Conservation (phyloP, 2,329 filamentous ascomycete species). For the Ceratocystiopsis minuta region DNA sequence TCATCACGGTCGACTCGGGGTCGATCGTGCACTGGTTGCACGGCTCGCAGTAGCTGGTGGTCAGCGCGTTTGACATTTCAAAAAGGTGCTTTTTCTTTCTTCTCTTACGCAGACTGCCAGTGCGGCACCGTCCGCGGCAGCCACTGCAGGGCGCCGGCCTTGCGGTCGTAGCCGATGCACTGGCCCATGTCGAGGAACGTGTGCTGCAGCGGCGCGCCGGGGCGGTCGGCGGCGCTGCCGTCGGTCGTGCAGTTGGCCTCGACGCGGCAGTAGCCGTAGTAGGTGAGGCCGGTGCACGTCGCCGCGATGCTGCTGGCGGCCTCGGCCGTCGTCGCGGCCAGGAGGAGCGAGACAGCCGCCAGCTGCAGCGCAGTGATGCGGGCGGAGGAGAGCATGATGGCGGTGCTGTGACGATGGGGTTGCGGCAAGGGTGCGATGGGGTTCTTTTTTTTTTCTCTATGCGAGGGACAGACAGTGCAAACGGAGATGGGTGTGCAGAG, state of each 20-base stretch:
- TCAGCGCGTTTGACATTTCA: not conserved
- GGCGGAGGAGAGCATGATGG: too few species aligned
- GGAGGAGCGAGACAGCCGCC: too few species aligned
- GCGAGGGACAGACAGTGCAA: too few species aligned
- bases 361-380: too few species aligned
- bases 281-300: conserved; percentile 3
- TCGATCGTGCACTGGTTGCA: conserved; percentile 7
- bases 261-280: conserved; percentile 8
- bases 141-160: conserved; percentile 1
- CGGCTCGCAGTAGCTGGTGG: conserved; percentile 4
- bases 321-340: too few species aligned
- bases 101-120: conserved; percentile 1
- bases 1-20: conserved; percentile 3
- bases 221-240: not conserved
- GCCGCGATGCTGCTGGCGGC: too few species aligned
- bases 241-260: conserved; percentile 6
- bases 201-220: conserved; percentile 1
- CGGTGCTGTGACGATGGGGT: too few species aligned
- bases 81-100: not conserved
- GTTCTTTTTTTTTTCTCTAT: too few species aligned
- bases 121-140: conserved; percentile 1
- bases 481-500: too few species aligned
- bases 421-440: too few species aligned
- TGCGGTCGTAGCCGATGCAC: conserved; percentile 4
- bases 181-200: conserved; percentile 6